These are phyloP conservation scores for Penicillium sp. DNA, from an alignment of 2,329 filamentous ascomycete species.

Conservation along the genomic window DNA sequence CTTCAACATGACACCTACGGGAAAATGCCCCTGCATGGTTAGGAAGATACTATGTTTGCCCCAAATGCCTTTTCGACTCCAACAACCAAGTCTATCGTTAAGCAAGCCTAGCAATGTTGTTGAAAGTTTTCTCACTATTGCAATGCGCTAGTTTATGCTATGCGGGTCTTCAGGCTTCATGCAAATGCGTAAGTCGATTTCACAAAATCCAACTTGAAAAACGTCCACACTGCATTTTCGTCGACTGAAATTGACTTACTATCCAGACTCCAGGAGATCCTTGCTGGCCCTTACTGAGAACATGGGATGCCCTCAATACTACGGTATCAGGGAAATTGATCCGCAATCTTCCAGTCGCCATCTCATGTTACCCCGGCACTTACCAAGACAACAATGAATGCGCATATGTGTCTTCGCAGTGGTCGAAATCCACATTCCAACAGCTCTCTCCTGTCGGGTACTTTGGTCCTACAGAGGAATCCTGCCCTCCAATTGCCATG, in stretches of 20 bases:
- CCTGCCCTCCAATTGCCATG: constrained; percentile 30
- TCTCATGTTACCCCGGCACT: constrained; percentile 37
- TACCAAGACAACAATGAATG: constrained; percentile 26
- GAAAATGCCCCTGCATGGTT: not conserved
- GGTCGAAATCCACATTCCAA: constrained; percentile 32
- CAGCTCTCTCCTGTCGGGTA: constrained; percentile 29
- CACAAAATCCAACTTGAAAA: not conserved
- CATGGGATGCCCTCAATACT: constrained; percentile 36
- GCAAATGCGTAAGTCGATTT: not conserved
- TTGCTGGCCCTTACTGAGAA: constrained; percentile 35
- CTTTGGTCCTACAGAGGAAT: constrained; percentile 27
- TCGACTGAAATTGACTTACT: not conserved
- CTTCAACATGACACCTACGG: not conserved
- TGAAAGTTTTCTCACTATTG: not conserved
- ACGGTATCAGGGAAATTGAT: constrained; percentile 37
- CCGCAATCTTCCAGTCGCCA: constrained; percentile 32
- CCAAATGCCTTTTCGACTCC: not conserved
- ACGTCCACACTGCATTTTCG: not conserved
- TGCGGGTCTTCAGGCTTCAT: not conserved
- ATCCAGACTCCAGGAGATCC: constrained; percentile 22
- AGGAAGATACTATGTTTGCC: not conserved
- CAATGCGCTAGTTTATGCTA: not conserved
- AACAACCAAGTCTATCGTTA: not conserved
- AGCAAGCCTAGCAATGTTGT: not conserved
- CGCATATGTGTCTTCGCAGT: constrained; percentile 24